Evolutionary conservation across 2,329 filamentous ascomycete genomes (phyloP).

Genomic region (Alternaria sp.): DNA sequence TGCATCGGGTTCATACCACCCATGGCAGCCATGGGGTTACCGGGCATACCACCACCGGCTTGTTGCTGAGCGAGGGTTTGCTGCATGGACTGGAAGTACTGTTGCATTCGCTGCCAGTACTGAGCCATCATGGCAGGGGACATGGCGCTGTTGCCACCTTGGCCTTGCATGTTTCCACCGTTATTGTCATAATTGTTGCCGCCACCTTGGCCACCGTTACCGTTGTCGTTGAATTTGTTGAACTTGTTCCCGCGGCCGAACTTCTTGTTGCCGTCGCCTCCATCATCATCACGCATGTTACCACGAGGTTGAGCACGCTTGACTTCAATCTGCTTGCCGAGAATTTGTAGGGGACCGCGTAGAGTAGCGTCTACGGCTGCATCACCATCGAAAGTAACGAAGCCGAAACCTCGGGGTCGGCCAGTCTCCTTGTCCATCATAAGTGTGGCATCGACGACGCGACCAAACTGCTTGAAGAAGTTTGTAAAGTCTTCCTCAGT

Average conservation of each 20-base stretch:
- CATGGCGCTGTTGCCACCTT: conserved; percentile 68
- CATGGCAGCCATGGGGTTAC: conserved; percentile 59
- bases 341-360: conserved; percentile 84
- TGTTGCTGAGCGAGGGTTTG: conserved; percentile 75
- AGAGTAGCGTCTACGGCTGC: conserved; percentile 93
- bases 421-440: conserved; percentile 99
- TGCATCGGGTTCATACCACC: conserved; percentile 68
- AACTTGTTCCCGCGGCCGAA: conserved; percentile 51
- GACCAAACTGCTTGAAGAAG: conserved; percentile 96
- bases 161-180: conserved; percentile 54
- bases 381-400: conserved; percentile 97
- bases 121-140: conserved; percentile 97
- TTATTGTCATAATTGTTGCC: conserved; percentile 58
- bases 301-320: conserved; percentile 97
- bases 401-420: conserved; percentile 94
- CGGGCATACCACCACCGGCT: conserved; percentile 47
- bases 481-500: conserved; percentile 96
- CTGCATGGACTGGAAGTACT: conserved; percentile 95
- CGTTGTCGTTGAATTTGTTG: conserved; percentile 45
- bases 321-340: conserved; percentile 96
- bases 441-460: conserved; percentile 94
- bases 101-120: conserved; percentile 98
- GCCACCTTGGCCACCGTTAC: conserved; percentile 55
- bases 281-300: conserved; percentile 91
- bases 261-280: conserved; percentile 67